phyloP scores from a whole-genome alignment of 176 grass and related monocot genomes.

The Rhipidocladum racemiflorum region DNA sequence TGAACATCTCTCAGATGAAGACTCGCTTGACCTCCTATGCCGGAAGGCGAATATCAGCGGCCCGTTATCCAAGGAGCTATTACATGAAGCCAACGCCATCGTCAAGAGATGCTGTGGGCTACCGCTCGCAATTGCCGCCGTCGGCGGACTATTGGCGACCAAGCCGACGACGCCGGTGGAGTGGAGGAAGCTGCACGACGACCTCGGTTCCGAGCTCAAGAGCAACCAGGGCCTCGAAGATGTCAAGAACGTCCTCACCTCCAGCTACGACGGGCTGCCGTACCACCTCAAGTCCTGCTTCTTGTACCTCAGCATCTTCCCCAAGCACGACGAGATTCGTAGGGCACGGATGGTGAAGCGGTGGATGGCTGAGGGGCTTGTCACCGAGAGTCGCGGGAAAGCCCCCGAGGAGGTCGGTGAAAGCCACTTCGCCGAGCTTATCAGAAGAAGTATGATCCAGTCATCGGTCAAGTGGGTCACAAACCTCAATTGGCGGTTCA shows the following conservation, averaged over 20 bases:
- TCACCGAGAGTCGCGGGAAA: background rate
- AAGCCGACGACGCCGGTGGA: background rate
- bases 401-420: background rate
- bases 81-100: background rate
- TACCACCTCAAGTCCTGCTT: background rate
- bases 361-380: constrained; percentile 43
- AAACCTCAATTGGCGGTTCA: background rate
- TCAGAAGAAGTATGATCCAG: constrained; percentile 28
- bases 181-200: constrained; percentile 31
- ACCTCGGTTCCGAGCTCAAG: constrained; percentile 24
- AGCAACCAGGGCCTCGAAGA: background rate
- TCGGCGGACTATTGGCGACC: background rate
- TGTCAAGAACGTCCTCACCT: constrained; percentile 12
- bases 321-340: constrained; percentile 19
- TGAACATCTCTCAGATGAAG: too few relatives aligned
- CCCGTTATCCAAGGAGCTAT: background rate
- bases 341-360: background rate
- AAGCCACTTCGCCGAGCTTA: constrained; percentile 23
- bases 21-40: too few relatives aligned
- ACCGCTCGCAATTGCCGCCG: background rate
- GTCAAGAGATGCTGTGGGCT: background rate
- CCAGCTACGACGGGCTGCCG: background rate
- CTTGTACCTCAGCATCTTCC: constrained; percentile 32
- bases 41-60: background rate
- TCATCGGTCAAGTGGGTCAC: background rate